Evolutionary conservation across 164 flowering plant genomes (phyloP).

Genomic region (Hamamelis virginiana): DNA sequence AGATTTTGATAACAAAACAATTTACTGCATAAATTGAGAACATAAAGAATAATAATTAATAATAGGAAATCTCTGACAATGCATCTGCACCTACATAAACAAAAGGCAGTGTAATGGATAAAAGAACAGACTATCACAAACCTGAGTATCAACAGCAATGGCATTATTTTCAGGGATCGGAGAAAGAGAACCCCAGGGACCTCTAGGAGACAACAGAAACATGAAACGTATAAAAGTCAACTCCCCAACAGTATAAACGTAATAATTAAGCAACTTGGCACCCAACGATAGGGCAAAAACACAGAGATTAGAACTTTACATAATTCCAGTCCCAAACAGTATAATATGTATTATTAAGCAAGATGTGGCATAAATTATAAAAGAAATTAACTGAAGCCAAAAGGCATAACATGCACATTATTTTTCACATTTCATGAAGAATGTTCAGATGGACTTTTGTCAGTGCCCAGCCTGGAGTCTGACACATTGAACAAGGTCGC

Average conservation of each 20-base stretch:
- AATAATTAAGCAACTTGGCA: not conserved
- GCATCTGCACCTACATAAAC: not conserved
- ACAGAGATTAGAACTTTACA: not conserved
- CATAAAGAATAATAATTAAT: not conserved
- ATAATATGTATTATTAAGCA: not conserved
- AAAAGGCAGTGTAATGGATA: not conserved
- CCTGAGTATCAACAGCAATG: conserved; percentile 79
- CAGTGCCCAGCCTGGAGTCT: no score
- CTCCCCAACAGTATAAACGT: not conserved
- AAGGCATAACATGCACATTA: no score
- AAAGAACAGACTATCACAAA: conserved; percentile 24
- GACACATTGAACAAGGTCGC: no score
- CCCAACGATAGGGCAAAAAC: not conserved
- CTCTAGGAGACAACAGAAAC: conserved; percentile 42
- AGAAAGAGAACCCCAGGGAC: conserved; percentile 98
- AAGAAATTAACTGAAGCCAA: no score
- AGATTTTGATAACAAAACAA: not conserved
- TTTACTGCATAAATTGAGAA: not conserved
- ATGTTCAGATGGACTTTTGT: no score
- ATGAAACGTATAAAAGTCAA: not conserved
- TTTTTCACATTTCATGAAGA: no score
- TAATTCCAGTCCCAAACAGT: not conserved
- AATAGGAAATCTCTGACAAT: not conserved
- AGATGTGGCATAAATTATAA: no score
- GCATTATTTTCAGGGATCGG: conserved; percentile 95